phyloP scores from a whole-genome alignment of 1,284 basidiomycete species.

The Ceratobasidium sp. region DNA sequence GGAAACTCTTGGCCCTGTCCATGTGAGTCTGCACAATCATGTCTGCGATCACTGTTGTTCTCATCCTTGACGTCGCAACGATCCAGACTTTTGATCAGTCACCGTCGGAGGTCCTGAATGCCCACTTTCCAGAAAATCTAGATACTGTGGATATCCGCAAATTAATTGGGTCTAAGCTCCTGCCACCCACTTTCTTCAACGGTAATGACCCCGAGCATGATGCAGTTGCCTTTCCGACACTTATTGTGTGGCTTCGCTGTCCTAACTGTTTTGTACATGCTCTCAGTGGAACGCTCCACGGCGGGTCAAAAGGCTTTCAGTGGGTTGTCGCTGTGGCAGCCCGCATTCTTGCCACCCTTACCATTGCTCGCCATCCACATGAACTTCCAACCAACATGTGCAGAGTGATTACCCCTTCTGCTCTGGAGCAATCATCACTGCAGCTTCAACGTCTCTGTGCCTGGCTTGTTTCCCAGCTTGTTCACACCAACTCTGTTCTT shows the following conservation, averaged over 20 bases:
- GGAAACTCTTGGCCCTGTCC: background rate
- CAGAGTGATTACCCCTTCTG: too few species aligned
- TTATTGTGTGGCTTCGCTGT: background rate
- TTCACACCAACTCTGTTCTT: too few species aligned
- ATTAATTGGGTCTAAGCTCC: background rate
- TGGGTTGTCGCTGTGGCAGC: background rate
- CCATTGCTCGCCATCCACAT: too few species aligned
- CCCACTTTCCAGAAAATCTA: background rate
- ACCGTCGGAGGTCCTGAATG: background rate
- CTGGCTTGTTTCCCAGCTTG: too few species aligned
- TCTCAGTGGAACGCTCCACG: background rate
- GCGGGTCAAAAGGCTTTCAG: background rate
- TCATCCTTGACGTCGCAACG: background rate
- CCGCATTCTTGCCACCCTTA: background rate
- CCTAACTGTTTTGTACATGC: background rate
- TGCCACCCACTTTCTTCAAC: background rate
- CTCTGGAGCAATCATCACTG: too few species aligned
- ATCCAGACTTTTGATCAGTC: background rate
- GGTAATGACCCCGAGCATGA: background rate
- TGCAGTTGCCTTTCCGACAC: background rate
- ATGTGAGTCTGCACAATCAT: background rate
- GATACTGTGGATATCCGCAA: background rate
- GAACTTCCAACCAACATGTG: too few species aligned
- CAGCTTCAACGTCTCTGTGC: too few species aligned
- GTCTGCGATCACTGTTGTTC: background rate